phyloP scores from a whole-genome alignment of 306 rosid genomes.

The Cucurbita argyrosperma region DNA sequence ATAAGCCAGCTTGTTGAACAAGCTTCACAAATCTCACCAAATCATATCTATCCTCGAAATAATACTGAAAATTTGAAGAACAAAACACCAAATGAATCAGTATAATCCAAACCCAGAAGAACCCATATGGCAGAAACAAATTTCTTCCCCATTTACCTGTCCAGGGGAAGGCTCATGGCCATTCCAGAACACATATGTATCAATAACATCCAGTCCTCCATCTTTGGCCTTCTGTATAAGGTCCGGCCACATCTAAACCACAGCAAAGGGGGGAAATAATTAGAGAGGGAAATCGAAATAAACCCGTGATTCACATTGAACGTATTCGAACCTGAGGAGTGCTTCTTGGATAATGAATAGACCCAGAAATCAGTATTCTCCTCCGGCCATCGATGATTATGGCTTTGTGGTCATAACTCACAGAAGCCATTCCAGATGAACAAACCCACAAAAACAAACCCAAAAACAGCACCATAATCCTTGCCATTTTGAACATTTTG shows the following conservation, averaged over 20 bases:
- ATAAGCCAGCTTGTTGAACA: conserved; percentile 83
- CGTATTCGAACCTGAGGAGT: conserved; percentile 48
- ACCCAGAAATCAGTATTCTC: conserved; percentile 68
- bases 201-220: conserved; percentile 87
- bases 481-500: conserved; percentile 5
- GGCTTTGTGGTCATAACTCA: conserved; percentile 62
- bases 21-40: conserved; percentile 71
- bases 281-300: neutral
- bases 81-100: neutral
- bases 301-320: conserved; percentile 13
- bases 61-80: conserved; percentile 33
- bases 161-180: conserved; percentile 88
- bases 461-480: conserved; percentile 3
- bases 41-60: conserved; percentile 73
- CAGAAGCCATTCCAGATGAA: conserved; percentile 35
- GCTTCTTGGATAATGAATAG: conserved; percentile 96
- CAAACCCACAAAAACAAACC: conserved; percentile 17
- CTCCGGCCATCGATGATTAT: conserved; percentile 48
- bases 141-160: conserved; percentile 28
- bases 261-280: neutral
- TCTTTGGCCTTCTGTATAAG: conserved; percentile 85
- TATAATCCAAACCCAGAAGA: neutral
- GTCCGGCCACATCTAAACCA: conserved; percentile 67
- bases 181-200: conserved; percentile 93
- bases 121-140: neutral